These are phyloP conservation scores for Epichloe glyceriae DNA, from an alignment of 2,329 filamentous ascomycete species.

Conservation along the genomic window DNA sequence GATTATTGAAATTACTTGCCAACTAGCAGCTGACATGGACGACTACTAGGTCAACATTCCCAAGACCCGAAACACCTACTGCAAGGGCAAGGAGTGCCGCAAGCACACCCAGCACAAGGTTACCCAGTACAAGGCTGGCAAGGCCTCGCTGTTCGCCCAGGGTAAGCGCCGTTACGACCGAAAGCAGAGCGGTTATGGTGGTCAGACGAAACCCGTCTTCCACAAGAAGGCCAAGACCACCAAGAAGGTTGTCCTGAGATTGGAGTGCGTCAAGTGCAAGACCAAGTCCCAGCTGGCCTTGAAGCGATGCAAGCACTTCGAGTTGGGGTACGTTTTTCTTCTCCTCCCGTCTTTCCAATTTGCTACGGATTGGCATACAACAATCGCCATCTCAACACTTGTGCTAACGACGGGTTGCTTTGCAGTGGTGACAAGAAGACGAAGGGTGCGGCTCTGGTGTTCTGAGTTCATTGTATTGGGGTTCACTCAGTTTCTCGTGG, in stretches of 20 bases:
- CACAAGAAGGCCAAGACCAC: slow-evolving; percentile 99
- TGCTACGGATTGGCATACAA: no score
- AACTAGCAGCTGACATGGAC: slow-evolving; percentile 4
- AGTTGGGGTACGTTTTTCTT: slow-evolving; percentile 68
- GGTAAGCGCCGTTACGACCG: slow-evolving; percentile 99
- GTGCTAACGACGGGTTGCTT: background rate
- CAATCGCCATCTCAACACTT: background rate
- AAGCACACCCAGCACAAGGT: slow-evolving; percentile 89
- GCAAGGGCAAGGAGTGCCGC: slow-evolving; percentile 90
- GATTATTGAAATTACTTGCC: background rate
- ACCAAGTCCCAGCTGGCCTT: slow-evolving; percentile 93
- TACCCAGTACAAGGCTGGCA: slow-evolving; percentile 94
- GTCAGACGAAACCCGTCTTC: slow-evolving; percentile 99
- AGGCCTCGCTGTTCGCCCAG: slow-evolving; percentile 92
- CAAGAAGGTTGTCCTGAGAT: slow-evolving; percentile 98
- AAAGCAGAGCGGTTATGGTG: slow-evolving; percentile 99
- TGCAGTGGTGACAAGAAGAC: slow-evolving; percentile 99
- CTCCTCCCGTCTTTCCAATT: background rate
- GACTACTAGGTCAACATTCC: slow-evolving; percentile 78
- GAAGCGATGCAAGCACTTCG: slow-evolving; percentile 99
- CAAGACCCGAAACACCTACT: slow-evolving; percentile 95
- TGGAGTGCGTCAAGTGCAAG: slow-evolving; percentile 98
- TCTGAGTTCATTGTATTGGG: slow-evolving; percentile 58
- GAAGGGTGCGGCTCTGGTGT: slow-evolving; percentile 99
- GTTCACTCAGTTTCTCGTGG: slow-evolving; percentile 28